Base-by-base conservation (phyloP, 805 yeast genomes). In the Metschnikowia proteae region DNA sequence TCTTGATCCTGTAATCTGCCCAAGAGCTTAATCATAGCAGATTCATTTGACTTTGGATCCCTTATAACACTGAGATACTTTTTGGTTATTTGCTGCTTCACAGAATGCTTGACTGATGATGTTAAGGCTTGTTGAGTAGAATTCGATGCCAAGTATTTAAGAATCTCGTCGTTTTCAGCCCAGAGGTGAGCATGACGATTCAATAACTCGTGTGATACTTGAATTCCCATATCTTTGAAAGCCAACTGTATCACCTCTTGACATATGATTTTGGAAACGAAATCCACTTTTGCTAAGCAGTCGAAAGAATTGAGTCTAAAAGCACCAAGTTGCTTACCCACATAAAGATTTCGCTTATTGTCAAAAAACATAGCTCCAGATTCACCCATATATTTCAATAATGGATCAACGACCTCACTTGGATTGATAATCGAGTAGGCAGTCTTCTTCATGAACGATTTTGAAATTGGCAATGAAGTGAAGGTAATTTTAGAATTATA, bases 241-340 rank as follows among this genome's bases (percentile, higher is more conserved):
- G 80, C 75, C 34, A 73, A 61, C 43, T 71, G 75, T 7, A 80
- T 60, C 6, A 76, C 76, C 56, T 73, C 76, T 56, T 78, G 82
- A 51, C 75, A 65, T 7, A 80, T 66, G 23, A 74, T 65, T 44
- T 71, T 70, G 37, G 77, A 73, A 8, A 80, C 64, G 39, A 66
- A 73, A 55, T 76, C 78, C n/a, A 81, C 75, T 48, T 79, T 75
- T 34, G 69, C 71, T 43, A 75, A 62, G 34, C 80, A 73, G 51
- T 77, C 79, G 51, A 78, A 73, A 0, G 82, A 76, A 51, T 75
- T 79, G 6, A 76, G 68, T 45, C 81, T 52, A 49, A 79, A 76
- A 0, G 73, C 74, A 6, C 84, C 84, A 30, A 72, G 58, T 56
- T 80, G 84, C 52, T 74, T 72, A 3, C 79, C 80, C 6, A 70